Base-by-base conservation (phyloP, 2,329 filamentous ascomycete genomes). In the Pseudogymnoascus sp. region DNA sequence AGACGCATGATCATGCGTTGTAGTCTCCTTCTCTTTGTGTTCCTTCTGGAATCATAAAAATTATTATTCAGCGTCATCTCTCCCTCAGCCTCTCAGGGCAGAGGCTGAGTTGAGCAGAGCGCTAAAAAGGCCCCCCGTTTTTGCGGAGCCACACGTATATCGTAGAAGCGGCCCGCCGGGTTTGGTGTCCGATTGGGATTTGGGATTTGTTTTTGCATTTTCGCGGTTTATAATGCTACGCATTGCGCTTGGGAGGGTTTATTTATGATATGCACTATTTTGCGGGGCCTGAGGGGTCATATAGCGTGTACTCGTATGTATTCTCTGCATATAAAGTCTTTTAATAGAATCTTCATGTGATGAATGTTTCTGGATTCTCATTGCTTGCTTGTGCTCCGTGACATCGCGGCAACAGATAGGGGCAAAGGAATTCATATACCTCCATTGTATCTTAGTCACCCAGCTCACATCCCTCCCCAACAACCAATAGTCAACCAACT, bases 81-180 rank as follows among this genome's bases (percentile, higher is more conserved):
- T 7, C 17, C 21, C 39, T 41, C 9, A 21, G 10, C 37, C 2
- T 54, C 7, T 11, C 8, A 15, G 17, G 17, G 17, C 17, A 13
- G 47, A 33, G 17, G 17, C 17, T 33, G 26, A 21, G 29, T 9
- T 17, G 47, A 54, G 29, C 47, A 54, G 47, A 33, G 15, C 47
- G 47, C 29, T 54, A 33, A 54, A 54, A 54, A 26, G 47, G 29
- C 47, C 29, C 44, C 29, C 47, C 47, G 47, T 54, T 54, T 54
- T 54, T 54, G 47, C 47, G 47, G 47, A 33, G 47, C 47, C 15
- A 54, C 47, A 54, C 47, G 47, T 54, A 33, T 54, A 54, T 54
- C 29, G 29, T 54, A 54, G 47, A 54, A 33, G 47, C 47, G 29
- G 47, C 47, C 29, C 47, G 47, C 47, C 47, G 47, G 47, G 47